Evolutionary conservation across 78 protist species (phyloP).

Genomic region (Isochrysis galbana): DNA sequence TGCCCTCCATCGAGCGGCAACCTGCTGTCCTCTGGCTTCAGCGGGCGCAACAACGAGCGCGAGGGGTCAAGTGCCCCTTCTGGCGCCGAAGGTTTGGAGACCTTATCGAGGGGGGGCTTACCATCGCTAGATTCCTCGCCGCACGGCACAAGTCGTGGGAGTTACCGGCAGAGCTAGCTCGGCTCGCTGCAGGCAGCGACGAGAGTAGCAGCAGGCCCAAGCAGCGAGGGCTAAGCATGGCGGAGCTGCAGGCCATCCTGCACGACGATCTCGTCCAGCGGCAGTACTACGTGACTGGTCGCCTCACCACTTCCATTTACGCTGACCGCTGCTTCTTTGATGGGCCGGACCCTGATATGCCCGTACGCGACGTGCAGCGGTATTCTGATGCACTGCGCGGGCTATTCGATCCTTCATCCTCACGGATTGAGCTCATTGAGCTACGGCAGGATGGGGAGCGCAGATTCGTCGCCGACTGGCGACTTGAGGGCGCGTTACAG

Average conservation of each 20-base stretch:
- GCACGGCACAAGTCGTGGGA: slow-evolving; percentile 2
- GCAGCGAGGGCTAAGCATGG: neutral
- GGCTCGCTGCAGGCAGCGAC: neutral
- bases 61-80: too few relatives aligned
- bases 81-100: too few relatives aligned
- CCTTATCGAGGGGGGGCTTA: neutral
- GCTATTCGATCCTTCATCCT: neutral
- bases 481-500: neutral
- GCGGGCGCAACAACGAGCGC: too few relatives aligned
- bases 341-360: slow-evolving; percentile 21
- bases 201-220: neutral
- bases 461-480: neutral
- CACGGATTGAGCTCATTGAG: neutral
- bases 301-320: neutral
- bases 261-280: neutral
- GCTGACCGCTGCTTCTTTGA: neutral
- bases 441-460: neutral
- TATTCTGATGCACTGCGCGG: neutral
- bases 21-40: too few relatives aligned
- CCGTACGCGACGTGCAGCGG: neutral
- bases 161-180: neutral
- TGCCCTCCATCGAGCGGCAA: too few relatives aligned
- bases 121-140: neutral
- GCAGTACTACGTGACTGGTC: neutral
- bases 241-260: neutral